A percentile compares a stretch with the other conserved stretches of the same genome.
These are phyloP conservation scores for Tanacetum coccineum DNA, from an alignment of 129 eudicot genomes.

Conservation along the genomic window DNA sequence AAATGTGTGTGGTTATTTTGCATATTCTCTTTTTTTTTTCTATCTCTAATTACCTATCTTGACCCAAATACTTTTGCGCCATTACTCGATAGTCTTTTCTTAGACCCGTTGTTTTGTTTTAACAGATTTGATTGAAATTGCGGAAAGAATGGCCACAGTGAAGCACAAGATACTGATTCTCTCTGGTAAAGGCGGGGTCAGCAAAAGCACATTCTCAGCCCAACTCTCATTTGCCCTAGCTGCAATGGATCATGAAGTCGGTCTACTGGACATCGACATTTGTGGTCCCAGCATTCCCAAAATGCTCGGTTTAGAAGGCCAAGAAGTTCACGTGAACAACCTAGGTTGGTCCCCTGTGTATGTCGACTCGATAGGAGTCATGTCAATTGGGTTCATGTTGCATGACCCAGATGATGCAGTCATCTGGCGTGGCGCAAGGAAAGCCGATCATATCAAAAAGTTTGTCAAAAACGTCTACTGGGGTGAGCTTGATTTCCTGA, in stretches of 20 bases:
- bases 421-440: constrained; percentile 88
- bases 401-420: constrained; percentile 82
- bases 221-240: constrained; percentile 83
- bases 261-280: constrained; percentile 85
- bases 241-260: constrained; percentile 79
- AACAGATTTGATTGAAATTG: constrained; percentile 72
- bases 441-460: constrained; percentile 73
- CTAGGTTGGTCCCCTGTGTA: constrained; percentile 94
- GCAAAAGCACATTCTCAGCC: constrained; percentile 96
- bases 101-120: neutral
- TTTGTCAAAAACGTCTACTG: constrained; percentile 79
- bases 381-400: constrained; percentile 94
- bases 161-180: constrained; percentile 84
- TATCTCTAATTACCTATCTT: too few species aligned
- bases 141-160: constrained; percentile 88
- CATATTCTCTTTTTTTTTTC: too few species aligned
- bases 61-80: too few species aligned
- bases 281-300: constrained; percentile 97
- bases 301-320: constrained; percentile 95
- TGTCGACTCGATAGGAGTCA: constrained; percentile 88
- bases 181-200: constrained; percentile 93
- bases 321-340: constrained; percentile 71
- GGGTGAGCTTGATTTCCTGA: constrained; percentile 87
- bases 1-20: too few species aligned
- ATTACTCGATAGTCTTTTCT: neutral